Evolutionary conservation across 768 basidiomycete genomes (phyloP).

Genomic region (Boletus vermiculosoides): DNA sequence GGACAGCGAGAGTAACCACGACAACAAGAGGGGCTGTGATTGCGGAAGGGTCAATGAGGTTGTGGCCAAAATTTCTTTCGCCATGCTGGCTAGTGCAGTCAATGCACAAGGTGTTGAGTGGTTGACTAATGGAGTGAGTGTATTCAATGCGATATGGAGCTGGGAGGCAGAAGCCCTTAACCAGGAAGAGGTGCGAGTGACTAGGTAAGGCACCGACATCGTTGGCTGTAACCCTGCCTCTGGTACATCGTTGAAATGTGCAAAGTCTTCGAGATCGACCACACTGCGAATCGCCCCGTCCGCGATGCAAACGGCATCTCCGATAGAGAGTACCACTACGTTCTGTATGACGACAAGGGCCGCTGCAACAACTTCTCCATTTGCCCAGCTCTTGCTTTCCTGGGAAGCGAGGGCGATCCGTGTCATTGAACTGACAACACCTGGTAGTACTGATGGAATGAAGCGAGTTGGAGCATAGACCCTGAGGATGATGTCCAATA

Average conservation of each 20-base stretch:
- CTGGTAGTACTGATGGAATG: conserved; percentile 74
- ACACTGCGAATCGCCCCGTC: conserved; percentile 57
- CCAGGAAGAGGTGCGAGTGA: conserved; percentile 72
- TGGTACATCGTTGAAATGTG: conserved; percentile 29
- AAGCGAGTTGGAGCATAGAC: conserved; percentile 51
- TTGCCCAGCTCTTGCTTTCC: conserved; percentile 63
- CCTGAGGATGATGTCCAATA: conserved; percentile 52
- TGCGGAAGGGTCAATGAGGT: conserved; percentile 67
- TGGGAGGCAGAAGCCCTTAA: conserved; percentile 79
- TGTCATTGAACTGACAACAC: conserved; percentile 73
- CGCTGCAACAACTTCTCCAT: conserved; percentile 61
- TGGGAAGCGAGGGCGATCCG: conserved; percentile 62
- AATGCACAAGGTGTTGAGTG: conserved; percentile 73
- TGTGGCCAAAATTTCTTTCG: conserved; percentile 48
- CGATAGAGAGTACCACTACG: conserved; percentile 56
- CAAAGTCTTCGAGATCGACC: conserved; percentile 64
- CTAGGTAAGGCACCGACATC: conserved; percentile 42
- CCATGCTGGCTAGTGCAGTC: conserved; percentile 53
- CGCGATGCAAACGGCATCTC: conserved; percentile 62
- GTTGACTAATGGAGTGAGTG: conserved; percentile 64
- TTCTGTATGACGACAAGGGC: conserved; percentile 57
- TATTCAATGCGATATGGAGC: conserved; percentile 77
- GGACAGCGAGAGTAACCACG: conserved; percentile 73
- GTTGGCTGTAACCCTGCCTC: conserved; percentile 19
- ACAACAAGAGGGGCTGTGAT: conserved; percentile 63